Evolutionary conservation across 768 basidiomycete genomes (phyloP).

Genomic region (Boletellus sp.): DNA sequence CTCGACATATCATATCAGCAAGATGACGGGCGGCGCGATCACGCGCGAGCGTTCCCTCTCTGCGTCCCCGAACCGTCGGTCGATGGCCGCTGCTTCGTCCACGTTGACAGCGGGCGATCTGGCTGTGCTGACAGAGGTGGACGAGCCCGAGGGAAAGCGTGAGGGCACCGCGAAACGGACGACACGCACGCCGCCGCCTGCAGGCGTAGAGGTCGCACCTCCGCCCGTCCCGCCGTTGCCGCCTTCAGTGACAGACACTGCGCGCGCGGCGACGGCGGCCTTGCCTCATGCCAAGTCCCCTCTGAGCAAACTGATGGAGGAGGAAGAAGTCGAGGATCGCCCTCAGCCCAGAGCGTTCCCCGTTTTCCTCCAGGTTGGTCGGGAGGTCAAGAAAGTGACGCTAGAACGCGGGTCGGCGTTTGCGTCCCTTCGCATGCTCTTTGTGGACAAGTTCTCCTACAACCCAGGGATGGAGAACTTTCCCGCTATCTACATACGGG

Average conservation of each 20-base stretch:
- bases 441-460: conserved; percentile 93
- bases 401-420: conserved; percentile 72
- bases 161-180: conserved; percentile 25
- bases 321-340: conserved; percentile 19
- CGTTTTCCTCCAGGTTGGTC: conserved; percentile 85
- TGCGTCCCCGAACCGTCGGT: conserved; percentile 57
- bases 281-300: background rate
- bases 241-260: conserved; percentile 42
- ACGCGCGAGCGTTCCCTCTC: conserved; percentile 47
- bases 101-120: conserved; percentile 68
- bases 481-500: conserved; percentile 92
- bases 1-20: conserved; percentile 90
- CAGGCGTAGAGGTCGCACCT: conserved; percentile 9
- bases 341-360: conserved; percentile 39
- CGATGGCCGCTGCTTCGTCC: conserved; percentile 54
- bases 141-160: conserved; percentile 39
- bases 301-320: conserved; percentile 19
- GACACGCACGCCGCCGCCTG: conserved; percentile 36
- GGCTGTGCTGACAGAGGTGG: conserved; percentile 69
- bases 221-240: conserved; percentile 49
- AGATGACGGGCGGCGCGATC: conserved; percentile 69
- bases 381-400: conserved; percentile 83
- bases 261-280: conserved; percentile 8
- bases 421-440: conserved; percentile 75
- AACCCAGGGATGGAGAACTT: conserved; percentile 92